A percentile compares a stretch with the other conserved stretches of the same genome.
phyloP scores from a whole-genome alignment of 169 alveolate species.

The Plasmodium yoelii region DNA sequence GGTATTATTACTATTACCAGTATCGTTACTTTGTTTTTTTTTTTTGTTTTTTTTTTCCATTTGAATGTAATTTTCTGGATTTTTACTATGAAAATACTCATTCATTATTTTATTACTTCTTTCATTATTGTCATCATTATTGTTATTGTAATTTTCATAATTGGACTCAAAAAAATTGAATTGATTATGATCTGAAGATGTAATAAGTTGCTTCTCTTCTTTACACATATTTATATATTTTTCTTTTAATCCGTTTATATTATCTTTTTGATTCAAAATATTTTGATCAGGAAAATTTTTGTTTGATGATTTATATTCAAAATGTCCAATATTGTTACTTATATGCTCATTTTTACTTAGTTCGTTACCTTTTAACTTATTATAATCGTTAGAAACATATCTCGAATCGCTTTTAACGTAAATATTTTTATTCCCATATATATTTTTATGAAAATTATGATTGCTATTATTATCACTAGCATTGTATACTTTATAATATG shows the following conservation, averaged over 20 bases:
- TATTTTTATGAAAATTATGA: conserved; percentile 23
- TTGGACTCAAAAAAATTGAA: conserved; percentile 22
- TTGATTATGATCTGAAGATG: not conserved
- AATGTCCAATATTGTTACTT: not conserved
- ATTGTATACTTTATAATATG: not conserved
- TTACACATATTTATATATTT: conserved; percentile 31
- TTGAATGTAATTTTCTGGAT: conserved; percentile 8
- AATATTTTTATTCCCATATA: conserved; percentile 14
- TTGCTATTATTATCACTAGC: not conserved
- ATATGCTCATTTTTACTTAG: not conserved
- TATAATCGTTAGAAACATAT: conserved; percentile 20
- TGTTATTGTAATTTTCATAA: conserved; percentile 37
- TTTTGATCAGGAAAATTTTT: conserved; percentile 19
- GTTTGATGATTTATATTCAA: conserved; percentile 13
- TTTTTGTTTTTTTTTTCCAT: conserved; percentile 29
- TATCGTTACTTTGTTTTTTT: not conserved
- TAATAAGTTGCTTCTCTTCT: not conserved
- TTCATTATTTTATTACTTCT: conserved; percentile 11
- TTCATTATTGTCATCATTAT: conserved; percentile 11
- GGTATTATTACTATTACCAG: conserved; percentile 8
- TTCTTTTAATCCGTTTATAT: conserved; percentile 35
- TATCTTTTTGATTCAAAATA: conserved; percentile 8
- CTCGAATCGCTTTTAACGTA: conserved; percentile 21
- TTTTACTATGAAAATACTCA: conserved; percentile 41
- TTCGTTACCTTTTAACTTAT: conserved; percentile 17